A percentile compares a stretch with the other conserved stretches of the same genome.
Evolutionary conservation across 495 filamentous ascomycete genomes (phyloP).

Genomic region (Tuber calosporum): DNA sequence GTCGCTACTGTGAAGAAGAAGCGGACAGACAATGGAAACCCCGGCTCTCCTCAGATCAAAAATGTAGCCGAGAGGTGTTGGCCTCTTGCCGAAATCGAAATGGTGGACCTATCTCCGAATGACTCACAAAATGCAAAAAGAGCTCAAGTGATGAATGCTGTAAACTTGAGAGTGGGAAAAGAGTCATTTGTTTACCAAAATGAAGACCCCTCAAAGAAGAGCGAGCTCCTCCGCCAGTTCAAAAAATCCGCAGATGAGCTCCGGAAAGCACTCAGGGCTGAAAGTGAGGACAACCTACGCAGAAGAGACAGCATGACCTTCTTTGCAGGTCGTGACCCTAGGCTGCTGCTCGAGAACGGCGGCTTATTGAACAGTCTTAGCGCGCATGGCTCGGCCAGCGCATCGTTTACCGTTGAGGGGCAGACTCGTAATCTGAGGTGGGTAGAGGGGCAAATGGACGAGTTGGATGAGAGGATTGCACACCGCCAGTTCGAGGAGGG

Average conservation of each 20-base stretch:
- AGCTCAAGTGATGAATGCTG: constrained; percentile 67
- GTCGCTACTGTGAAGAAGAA: constrained; percentile 87
- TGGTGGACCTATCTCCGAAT: constrained; percentile 71
- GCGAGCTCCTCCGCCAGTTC: constrained; percentile 72
- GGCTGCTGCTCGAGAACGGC: constrained; percentile 63
- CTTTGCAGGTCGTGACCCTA: constrained; percentile 63
- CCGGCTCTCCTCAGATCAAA: constrained; percentile 56
- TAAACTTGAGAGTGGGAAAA: constrained; percentile 80
- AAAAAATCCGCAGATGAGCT: constrained; percentile 87
- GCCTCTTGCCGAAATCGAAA: constrained; percentile 86
- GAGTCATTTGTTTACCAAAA: constrained; percentile 91
- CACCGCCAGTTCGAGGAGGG: constrained; percentile 82
- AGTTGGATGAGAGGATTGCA: constrained; percentile 91
- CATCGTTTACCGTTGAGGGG: constrained; percentile 91
- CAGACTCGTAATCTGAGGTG: constrained; percentile 91
- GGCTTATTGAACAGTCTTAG: constrained; percentile 61
- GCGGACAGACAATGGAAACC: constrained; percentile 61
- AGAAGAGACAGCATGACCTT: constrained; percentile 74
- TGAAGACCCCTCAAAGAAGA: constrained; percentile 72
- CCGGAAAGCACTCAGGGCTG: constrained; percentile 68
- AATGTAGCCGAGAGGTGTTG: constrained; percentile 90
- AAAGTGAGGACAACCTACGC: constrained; percentile 71
- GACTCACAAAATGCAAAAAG: constrained; percentile 53
- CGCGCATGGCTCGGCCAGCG: constrained; percentile 52
- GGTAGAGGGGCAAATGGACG: constrained; percentile 92